phyloP scores from a whole-genome alignment of 306 rosid species.

The Luffa acutangula region DNA sequence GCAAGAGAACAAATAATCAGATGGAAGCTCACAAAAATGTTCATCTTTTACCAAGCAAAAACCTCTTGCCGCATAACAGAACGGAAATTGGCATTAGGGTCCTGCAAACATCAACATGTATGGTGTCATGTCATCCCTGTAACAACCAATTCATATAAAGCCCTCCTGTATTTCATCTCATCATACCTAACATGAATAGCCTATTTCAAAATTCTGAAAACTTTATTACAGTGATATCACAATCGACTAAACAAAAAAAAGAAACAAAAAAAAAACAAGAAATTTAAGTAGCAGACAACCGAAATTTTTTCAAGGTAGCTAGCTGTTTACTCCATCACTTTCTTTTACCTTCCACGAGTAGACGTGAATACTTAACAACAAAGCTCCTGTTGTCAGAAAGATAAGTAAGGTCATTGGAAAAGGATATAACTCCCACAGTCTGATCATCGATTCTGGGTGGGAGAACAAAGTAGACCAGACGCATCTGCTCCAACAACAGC shows the following conservation, averaged over 20 bases:
- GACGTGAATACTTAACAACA: background rate
- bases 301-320: background rate
- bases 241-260: background rate
- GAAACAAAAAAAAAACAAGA: background rate
- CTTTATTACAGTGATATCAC: slow-evolving; percentile 6
- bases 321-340: background rate
- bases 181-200: slow-evolving; percentile 6
- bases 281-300: slow-evolving; percentile 1
- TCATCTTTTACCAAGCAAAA: background rate
- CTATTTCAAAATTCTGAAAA: slow-evolving; percentile 6
- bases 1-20: background rate
- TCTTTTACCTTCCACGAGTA: background rate
- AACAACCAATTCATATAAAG: slow-evolving; percentile 5
- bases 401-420: background rate
- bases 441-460: slow-evolving; percentile 72
- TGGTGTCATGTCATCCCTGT: background rate
- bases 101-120: background rate
- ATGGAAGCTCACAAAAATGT: background rate
- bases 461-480: slow-evolving; percentile 74
- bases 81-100: background rate
- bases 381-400: background rate
- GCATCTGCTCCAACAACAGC: slow-evolving; percentile 84
- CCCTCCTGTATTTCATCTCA: slow-evolving; percentile 8
- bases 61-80: background rate
- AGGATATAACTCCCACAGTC: slow-evolving; percentile 9